A percentile compares a stretch with the other conserved stretches of the same genome.
These are phyloP conservation scores for Leishmania major DNA, from an alignment of 208 protist species.

Conservation along the genomic window DNA sequence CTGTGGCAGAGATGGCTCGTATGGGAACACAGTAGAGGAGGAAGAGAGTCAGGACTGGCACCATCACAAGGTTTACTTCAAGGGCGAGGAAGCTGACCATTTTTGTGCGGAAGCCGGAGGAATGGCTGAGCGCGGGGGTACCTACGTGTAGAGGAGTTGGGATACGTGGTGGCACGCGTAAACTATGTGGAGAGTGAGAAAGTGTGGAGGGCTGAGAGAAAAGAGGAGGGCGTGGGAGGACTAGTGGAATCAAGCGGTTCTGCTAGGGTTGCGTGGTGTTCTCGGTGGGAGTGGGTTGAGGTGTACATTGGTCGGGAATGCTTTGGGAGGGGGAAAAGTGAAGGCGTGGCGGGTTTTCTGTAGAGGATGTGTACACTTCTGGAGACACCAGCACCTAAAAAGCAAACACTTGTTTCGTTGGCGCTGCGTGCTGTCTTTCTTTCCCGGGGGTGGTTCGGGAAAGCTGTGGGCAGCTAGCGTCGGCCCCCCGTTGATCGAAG, in stretches of 20 bases:
- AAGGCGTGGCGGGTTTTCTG: not conserved
- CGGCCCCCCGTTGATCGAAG: too few species aligned
- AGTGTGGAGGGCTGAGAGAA: not conserved
- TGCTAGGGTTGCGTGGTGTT: not conserved
- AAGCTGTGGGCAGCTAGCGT: not conserved
- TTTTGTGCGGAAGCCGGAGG: not conserved
- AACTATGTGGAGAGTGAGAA: not conserved
- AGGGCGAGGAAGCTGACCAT: slow-evolving; percentile 48
- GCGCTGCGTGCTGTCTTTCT: not conserved
- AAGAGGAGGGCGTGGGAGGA: too few species aligned
- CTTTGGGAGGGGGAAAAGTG: not conserved
- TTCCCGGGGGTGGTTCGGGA: not conserved
- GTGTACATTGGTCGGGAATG: not conserved
- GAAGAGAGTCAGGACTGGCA: slow-evolving; percentile 48
- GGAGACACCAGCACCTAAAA: not conserved
- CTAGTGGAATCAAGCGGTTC: not conserved
- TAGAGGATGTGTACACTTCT: not conserved
- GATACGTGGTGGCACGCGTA: not conserved
- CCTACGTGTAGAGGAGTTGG: not conserved
- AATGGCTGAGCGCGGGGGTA: not conserved
- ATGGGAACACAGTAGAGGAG: slow-evolving; percentile 55
- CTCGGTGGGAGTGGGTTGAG: not conserved
- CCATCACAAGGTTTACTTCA: slow-evolving; percentile 60
- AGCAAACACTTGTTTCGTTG: not conserved
- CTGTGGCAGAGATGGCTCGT: slow-evolving; percentile 26